These are phyloP conservation scores for Coemansia javaensis DNA, from an alignment of 192 early-diverging fungal genomes.

Conservation along the genomic window DNA sequence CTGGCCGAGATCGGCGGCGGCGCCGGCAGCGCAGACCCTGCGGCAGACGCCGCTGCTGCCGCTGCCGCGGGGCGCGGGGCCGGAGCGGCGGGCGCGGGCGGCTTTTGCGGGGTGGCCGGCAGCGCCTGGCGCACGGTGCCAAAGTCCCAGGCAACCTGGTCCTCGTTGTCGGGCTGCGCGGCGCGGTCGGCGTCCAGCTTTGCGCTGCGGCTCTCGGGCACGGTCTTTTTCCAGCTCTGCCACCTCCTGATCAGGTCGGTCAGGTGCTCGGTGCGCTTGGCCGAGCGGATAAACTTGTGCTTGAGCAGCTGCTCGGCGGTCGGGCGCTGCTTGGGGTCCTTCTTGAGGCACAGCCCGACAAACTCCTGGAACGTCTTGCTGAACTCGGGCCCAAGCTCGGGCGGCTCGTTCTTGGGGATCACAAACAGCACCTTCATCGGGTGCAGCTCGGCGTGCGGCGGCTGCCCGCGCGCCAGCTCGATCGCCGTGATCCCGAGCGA, in stretches of 20 bases:
- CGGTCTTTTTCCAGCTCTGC: slow-evolving; percentile 67
- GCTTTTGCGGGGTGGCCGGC: slow-evolving; percentile 31
- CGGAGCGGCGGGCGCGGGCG: slow-evolving; percentile 1
- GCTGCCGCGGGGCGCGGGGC: too few relatives aligned
- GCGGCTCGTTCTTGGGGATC: slow-evolving; percentile 88
- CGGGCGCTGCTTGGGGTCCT: slow-evolving; percentile 79
- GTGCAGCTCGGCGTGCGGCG: slow-evolving; percentile 89
- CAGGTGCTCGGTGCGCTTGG: slow-evolving; percentile 79
- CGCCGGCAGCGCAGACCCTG: slow-evolving; percentile 46
- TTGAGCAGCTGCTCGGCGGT: slow-evolving; percentile 83
- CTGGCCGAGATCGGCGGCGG: slow-evolving; percentile 24
- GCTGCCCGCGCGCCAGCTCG: slow-evolving; percentile 89
- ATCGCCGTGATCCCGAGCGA: slow-evolving; percentile 95
- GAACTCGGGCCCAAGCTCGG: slow-evolving; percentile 69
- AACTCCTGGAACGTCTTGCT: slow-evolving; percentile 87
- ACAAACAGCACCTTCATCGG: slow-evolving; percentile 94
- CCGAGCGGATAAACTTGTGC: slow-evolving; percentile 79
- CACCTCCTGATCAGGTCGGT: slow-evolving; percentile 81
- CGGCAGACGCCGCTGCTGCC: too few relatives aligned
- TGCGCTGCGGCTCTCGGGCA: slow-evolving; percentile 39
- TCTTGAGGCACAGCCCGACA: slow-evolving; percentile 78
- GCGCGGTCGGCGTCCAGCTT: slow-evolving; percentile 22
- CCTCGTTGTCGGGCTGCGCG: slow-evolving; percentile 12
- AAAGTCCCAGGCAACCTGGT: slow-evolving; percentile 51
- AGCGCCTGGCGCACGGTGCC: slow-evolving; percentile 38